Percentiles rank a stretch among this genome's conserved stretches.
Conservation (phyloP, 148 eudicot genomes). For the Spergularia marina region DNA sequence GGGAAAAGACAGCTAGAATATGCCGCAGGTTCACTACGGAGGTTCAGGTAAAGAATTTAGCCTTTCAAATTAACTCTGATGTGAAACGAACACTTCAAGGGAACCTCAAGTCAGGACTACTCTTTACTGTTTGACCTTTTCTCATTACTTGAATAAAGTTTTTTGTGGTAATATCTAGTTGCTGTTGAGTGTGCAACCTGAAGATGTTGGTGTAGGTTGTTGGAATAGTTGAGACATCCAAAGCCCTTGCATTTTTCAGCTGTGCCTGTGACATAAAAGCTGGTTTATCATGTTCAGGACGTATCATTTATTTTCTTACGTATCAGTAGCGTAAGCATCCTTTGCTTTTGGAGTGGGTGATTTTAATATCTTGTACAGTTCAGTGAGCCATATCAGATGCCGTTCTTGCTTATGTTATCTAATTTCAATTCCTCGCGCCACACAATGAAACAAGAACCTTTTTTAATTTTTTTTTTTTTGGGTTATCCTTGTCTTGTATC, state of each 20-base stretch:
- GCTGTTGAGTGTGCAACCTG: background rate
- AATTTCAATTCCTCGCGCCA: background rate
- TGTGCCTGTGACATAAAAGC: background rate
- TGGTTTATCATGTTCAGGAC: background rate
- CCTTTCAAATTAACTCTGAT: background rate
- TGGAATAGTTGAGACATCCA: conserved; percentile 2
- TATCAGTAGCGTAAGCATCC: background rate
- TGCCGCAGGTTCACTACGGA: conserved; percentile 39
- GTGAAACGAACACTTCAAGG: background rate
- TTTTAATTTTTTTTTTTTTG: background rate
- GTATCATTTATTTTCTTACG: background rate
- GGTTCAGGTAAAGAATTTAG: conserved; percentile 26
- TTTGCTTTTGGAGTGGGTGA: background rate
- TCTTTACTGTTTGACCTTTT: background rate
- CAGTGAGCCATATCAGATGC: background rate
- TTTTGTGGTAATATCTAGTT: background rate
- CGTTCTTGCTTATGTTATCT: background rate
- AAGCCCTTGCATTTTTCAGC: background rate
- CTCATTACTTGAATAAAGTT: background rate
- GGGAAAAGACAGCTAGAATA: conserved; percentile 41
- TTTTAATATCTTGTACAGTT: background rate
- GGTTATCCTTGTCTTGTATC: background rate
- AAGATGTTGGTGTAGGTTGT: background rate
- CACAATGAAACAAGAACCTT: background rate
- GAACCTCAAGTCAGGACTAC: background rate